Conservation (phyloP, 1,284 basidiomycete species). For the Sporisorium sorghi region DNA sequence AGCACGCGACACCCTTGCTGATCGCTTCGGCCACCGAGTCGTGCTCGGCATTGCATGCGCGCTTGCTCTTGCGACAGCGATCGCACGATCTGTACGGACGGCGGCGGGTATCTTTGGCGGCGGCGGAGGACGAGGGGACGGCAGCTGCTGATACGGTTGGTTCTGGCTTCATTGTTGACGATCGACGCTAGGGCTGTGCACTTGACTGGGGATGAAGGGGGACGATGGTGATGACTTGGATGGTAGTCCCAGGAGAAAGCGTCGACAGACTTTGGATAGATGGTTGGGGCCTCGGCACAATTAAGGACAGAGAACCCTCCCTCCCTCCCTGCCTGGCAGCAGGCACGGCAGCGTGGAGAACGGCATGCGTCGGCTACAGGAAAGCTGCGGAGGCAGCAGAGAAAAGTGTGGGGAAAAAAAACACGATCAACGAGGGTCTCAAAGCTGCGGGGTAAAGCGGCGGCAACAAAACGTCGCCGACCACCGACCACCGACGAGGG, state of each 20-base stretch:
- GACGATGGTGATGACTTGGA: not conserved
- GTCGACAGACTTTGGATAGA: too few relatives aligned
- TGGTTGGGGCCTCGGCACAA: not conserved
- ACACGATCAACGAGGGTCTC: not conserved
- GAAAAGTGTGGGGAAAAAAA: constrained; percentile 3
- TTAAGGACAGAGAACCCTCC: not conserved
- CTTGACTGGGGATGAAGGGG: too few relatives aligned
- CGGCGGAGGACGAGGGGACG: not conserved
- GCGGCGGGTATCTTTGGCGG: constrained; percentile 21
- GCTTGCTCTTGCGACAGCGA: constrained; percentile 26
- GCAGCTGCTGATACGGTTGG: not conserved
- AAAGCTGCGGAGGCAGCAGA: not conserved
- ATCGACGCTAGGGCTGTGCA: not conserved
- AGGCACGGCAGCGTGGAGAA: not conserved
- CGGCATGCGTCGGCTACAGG: not conserved
- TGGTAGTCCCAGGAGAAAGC: too few relatives aligned
- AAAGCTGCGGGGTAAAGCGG: not conserved
- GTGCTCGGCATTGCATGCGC: constrained; percentile 31
- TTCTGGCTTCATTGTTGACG: constrained; percentile 7
- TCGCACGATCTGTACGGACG: constrained; percentile 42
- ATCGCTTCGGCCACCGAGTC: constrained; percentile 38
- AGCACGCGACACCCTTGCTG: constrained; percentile 30
- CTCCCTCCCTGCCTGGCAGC: not conserved
- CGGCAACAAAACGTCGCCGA: not conserved
- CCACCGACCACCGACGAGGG: not conserved